Conservation (phyloP, 192 early-diverging fungal genomes). For the Coemansia sp. region DNA sequence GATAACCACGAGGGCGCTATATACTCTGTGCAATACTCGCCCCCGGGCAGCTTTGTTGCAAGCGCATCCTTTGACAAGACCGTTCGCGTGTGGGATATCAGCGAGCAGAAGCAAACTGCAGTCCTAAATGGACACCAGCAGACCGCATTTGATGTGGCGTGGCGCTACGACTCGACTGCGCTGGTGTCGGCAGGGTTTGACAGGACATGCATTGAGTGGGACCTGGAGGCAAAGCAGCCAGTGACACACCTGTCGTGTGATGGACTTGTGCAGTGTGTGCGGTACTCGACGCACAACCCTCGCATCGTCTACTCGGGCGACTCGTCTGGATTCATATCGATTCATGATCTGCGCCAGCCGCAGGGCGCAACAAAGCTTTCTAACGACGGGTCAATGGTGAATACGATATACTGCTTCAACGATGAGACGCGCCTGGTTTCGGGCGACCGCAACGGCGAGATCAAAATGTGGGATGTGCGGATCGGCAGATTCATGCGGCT, state of each 20-base stretch:
- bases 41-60: slow-evolving; percentile 74
- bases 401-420: slow-evolving; percentile 53
- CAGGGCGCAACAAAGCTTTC: slow-evolving; percentile 28
- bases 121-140: slow-evolving; percentile 61
- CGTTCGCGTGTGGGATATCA: slow-evolving; percentile 84
- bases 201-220: slow-evolving; percentile 50
- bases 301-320: slow-evolving; percentile 68
- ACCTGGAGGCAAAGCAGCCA: slow-evolving; percentile 29
- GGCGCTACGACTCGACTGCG: slow-evolving; percentile 37
- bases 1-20: slow-evolving; percentile 89
- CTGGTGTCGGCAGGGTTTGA: slow-evolving; percentile 50
- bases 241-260: slow-evolving; percentile 23
- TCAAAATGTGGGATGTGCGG: slow-evolving; percentile 93
- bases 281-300: slow-evolving; percentile 62
- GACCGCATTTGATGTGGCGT: slow-evolving; percentile 53
- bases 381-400: slow-evolving; percentile 48
- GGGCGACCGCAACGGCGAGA: slow-evolving; percentile 53
- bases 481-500: slow-evolving; percentile 59
- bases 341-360: slow-evolving; percentile 42
- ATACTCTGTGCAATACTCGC: slow-evolving; percentile 88
- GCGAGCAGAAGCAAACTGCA: slow-evolving; percentile 46
- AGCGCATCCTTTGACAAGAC: slow-evolving; percentile 96
- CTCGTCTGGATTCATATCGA: slow-evolving; percentile 64
- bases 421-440: slow-evolving; percentile 52
- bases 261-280: slow-evolving; percentile 47